Base-by-base conservation (phyloP, 768 basidiomycete genomes). In the Lactifluus rugatus region DNA sequence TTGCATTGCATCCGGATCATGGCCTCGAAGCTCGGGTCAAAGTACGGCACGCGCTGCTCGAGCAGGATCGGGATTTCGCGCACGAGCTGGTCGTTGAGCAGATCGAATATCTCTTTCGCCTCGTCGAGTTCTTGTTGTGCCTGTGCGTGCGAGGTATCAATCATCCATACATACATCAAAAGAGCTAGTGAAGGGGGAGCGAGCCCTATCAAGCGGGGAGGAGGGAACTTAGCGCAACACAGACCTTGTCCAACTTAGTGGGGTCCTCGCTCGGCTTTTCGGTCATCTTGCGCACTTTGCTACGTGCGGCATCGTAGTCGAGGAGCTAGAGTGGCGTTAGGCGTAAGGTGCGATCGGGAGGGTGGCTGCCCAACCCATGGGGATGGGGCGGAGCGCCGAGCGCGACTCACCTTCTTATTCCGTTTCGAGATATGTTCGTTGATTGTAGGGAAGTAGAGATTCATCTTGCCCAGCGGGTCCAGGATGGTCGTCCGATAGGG, bases 1-100 rank as follows among this genome's bases (percentile, higher is more conserved):
- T 94, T 93, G 68, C 89, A 83, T 68, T 99, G 96, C 83, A 96
- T 90, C 31, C 96, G 82, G 63, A 93, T 93, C 95, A 98, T 98
- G 47, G 95, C 91, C 73, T 98, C 96, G 69, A 98, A 98, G 64
- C 89, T 93, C 5, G 96, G 96, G 70, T 98, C 96, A 62, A 98
- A 94, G 78, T 91, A 99, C 0, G 96, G 96, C 25, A 99, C 89
- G 39, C 96, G 89, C 19, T 97, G 82, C 67, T 97, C 94, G 50
- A 98, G 81, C 42, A 99, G 75, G 64, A 94, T 85, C 0, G 96
- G 96, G 16, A 99, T 77, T 66, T 98, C 96, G 26, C 77, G 72
- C 64, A 95, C 87, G 66, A 98, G 83, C 66, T 97, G 93, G 41
- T 89, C 84, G 69, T 99, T 98, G 64, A 99, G 78, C 67, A 91